Evolutionary conservation across 257 asterid genomes (phyloP).

Genomic region (Nicotiana tabacum): DNA sequence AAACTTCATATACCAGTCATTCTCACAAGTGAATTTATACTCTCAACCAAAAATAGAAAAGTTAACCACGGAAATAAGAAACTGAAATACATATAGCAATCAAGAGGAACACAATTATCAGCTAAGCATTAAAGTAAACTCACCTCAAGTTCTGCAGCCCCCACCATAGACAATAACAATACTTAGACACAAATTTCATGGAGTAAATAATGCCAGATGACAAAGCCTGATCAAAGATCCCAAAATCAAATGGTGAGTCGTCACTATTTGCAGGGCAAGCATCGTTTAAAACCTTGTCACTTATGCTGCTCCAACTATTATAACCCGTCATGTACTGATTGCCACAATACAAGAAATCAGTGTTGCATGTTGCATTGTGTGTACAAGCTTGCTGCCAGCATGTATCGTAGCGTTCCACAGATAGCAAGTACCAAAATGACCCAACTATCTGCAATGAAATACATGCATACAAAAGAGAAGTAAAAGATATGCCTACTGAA

Average conservation of each 20-base stretch:
- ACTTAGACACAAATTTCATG: slow-evolving; percentile 58
- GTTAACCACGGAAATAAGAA: not conserved
- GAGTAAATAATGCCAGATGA: slow-evolving; percentile 73
- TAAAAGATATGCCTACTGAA: not conserved
- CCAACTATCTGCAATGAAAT: slow-evolving; percentile 79
- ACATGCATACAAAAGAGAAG: not conserved
- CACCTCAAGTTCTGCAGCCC: slow-evolving; percentile 98
- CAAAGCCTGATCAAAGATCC: slow-evolving; percentile 86
- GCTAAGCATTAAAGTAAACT: slow-evolving; percentile 5
- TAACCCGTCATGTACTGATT: slow-evolving; percentile 52
- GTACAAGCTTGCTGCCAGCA: slow-evolving; percentile 97
- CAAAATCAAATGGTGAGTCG: slow-evolving; percentile 80
- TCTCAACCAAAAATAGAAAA: not conserved
- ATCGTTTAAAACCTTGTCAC: slow-evolving; percentile 37
- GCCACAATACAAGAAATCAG: slow-evolving; percentile 80
- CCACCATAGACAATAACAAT: slow-evolving; percentile 99
- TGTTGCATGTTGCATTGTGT: slow-evolving; percentile 34
- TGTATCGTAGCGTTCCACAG: slow-evolving; percentile 87
- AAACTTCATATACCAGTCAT: not conserved
- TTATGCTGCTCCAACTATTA: slow-evolving; percentile 51
- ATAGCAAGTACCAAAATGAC: slow-evolving; percentile 95
- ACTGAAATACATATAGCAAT: not conserved
- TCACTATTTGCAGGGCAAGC: slow-evolving; percentile 64
- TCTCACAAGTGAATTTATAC: not conserved
- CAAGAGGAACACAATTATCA: not conserved